Evolutionary conservation across 495 filamentous ascomycete species (phyloP).

Genomic region (Lentithecium fluviatile): DNA sequence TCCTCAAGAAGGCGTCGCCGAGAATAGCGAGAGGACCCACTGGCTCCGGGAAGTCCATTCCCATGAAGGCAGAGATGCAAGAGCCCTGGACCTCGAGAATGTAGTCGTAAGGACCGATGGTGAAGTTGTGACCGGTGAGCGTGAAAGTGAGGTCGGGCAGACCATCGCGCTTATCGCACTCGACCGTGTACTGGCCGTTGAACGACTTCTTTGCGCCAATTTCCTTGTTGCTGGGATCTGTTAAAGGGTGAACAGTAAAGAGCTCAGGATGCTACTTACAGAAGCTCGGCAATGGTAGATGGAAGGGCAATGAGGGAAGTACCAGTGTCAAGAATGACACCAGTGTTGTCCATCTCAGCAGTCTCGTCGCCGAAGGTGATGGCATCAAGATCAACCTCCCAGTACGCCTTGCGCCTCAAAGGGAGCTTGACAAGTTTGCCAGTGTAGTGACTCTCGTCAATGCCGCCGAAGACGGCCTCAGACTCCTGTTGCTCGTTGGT

Average conservation of each 20-base stretch:
- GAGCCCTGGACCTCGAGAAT: constrained; percentile 92
- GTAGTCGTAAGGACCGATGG: constrained; percentile 86
- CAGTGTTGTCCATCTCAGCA: constrained; percentile 88
- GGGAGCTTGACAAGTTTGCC: constrained; percentile 92
- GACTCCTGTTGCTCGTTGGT: constrained; percentile 73
- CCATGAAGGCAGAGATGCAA: constrained; percentile 97
- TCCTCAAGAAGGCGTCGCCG: constrained; percentile 95
- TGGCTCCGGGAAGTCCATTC: constrained; percentile 93
- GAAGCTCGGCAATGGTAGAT: constrained; percentile 86
- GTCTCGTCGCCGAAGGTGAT: constrained; percentile 81
- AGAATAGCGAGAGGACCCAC: constrained; percentile 92
- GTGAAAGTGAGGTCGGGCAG: constrained; percentile 89
- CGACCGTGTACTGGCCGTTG: constrained; percentile 91
- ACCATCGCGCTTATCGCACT: constrained; percentile 76
- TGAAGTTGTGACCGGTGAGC: constrained; percentile 84
- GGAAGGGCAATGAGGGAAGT: constrained; percentile 97
- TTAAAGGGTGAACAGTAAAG: constrained; percentile 18
- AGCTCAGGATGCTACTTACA: constrained; percentile 51
- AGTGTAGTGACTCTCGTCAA: constrained; percentile 80
- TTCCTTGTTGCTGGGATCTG: constrained; percentile 69
- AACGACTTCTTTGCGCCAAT: constrained; percentile 97
- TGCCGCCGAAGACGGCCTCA: constrained; percentile 87
- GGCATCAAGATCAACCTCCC: constrained; percentile 95
- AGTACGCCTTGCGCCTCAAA: constrained; percentile 97
- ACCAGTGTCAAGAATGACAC: constrained; percentile 96